Conservation (phyloP, 2,329 filamentous ascomycete genomes). For the Pleochaeta shiraiana region DNA sequence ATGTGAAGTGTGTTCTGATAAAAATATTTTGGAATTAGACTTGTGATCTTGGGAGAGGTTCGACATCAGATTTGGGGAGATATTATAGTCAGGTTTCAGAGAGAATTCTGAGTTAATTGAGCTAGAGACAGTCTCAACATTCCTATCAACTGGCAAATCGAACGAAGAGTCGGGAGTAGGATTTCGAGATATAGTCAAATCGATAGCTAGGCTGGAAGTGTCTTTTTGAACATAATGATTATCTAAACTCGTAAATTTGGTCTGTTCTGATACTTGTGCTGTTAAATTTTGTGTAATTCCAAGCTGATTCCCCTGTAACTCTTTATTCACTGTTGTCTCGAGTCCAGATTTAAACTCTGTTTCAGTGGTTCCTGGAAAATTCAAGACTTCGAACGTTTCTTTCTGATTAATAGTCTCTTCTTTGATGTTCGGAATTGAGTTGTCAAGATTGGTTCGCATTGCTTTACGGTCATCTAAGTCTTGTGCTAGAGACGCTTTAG, state of each 20-base stretch:
- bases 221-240: not conserved
- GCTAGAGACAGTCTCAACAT: not conserved
- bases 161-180: not conserved
- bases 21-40: too few species aligned
- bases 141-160: not conserved
- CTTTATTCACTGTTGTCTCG: not conserved
- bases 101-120: too few species aligned
- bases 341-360: not conserved
- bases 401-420: not conserved
- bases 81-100: too few species aligned
- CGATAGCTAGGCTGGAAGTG: not conserved
- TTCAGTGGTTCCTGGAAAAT: not conserved
- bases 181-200: not conserved
- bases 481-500: not conserved
- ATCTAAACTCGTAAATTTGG: not conserved
- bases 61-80: too few species aligned
- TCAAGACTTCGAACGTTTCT: not conserved
- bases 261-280: not conserved
- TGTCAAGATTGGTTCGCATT: not conserved
- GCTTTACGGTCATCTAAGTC: not conserved
- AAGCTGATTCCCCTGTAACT: too few species aligned
- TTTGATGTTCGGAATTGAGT: not conserved
- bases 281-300: not conserved
- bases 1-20: too few species aligned
- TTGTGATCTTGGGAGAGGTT: too few species aligned